Conservation (phyloP, 1,284 basidiomycete genomes). For the Phylloboletellus chloephorus region DNA sequence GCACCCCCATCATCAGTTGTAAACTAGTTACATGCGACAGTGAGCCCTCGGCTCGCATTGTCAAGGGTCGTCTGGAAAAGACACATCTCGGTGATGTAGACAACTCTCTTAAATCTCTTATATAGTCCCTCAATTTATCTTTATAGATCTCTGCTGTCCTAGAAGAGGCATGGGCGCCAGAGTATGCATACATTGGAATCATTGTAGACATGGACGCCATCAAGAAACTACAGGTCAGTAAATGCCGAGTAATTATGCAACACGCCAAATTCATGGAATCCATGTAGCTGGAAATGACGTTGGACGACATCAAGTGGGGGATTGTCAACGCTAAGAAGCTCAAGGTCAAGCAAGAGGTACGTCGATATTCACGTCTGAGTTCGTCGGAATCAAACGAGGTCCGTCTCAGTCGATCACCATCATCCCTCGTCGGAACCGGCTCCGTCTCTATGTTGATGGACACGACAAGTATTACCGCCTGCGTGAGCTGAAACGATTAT, state of each 20-base stretch:
- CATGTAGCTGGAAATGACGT: slow-evolving; percentile 78
- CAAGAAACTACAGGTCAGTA: slow-evolving; percentile 75
- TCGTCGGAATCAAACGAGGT: slow-evolving; percentile 1
- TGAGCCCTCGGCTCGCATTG: slow-evolving; percentile 91
- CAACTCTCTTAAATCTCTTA: slow-evolving; percentile 1
- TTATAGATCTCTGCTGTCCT: slow-evolving; percentile 82
- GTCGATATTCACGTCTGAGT: slow-evolving; percentile 5
- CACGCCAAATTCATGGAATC: background rate
- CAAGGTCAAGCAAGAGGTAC: slow-evolving; percentile 85
- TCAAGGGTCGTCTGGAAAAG: slow-evolving; percentile 95
- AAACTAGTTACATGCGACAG: slow-evolving; percentile 82
- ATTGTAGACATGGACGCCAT: slow-evolving; percentile 91
- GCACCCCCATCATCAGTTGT: slow-evolving; percentile 97
- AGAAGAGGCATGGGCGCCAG: slow-evolving; percentile 93
- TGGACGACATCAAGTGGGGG: slow-evolving; percentile 92
- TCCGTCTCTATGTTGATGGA: slow-evolving; percentile 84
- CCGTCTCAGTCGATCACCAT: slow-evolving; percentile 61
- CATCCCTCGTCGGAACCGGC: slow-evolving; percentile 69
- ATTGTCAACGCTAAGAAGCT: slow-evolving; percentile 86
- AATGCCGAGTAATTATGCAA: background rate
- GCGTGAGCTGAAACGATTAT: slow-evolving; percentile 75
- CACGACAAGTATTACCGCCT: slow-evolving; percentile 86
- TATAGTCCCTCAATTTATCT: background rate
- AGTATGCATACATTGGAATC: slow-evolving; percentile 90
- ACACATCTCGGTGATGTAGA: slow-evolving; percentile 87